Conservation (phyloP, 805 yeast genomes). For the Saturnispora hagleri region DNA sequence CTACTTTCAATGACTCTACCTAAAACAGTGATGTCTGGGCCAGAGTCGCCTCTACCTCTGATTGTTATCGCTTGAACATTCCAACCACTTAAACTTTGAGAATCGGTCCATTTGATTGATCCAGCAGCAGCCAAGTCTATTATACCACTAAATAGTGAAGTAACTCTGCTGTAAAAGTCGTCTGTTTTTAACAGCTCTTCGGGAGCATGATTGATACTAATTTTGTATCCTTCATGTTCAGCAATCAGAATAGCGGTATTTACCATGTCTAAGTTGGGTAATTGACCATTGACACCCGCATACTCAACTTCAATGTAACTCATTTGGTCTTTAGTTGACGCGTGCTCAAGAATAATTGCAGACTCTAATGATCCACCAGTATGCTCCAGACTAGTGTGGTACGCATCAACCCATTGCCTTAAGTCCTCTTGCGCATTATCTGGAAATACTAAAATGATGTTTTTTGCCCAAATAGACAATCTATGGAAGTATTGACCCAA, state of each 20-base stretch:
- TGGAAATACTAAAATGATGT: constrained; percentile 78
- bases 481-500: constrained; percentile 72
- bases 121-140: constrained; percentile 65
- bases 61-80: constrained; percentile 84
- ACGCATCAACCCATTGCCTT: constrained; percentile 88
- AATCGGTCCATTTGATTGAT: constrained; percentile 43
- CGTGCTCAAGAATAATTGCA: constrained; percentile 76
- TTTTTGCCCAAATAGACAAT: constrained; percentile 94
- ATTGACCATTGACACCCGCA: constrained; percentile 89
- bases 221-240: constrained; percentile 65
- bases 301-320: constrained; percentile 67
- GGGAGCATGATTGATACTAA: constrained; percentile 55
- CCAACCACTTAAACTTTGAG: constrained; percentile 94
- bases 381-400: constrained; percentile 72
- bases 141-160: constrained; percentile 57
- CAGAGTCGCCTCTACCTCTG: constrained; percentile 44
- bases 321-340: constrained; percentile 53
- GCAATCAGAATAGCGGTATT: constrained; percentile 71
- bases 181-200: constrained; percentile 36
- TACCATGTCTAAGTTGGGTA: constrained; percentile 86
- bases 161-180: constrained; percentile 47
- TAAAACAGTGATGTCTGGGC: constrained; percentile 78
- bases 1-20: constrained; percentile 86
- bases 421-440: constrained; percentile 59
- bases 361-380: constrained; percentile 94